Conservation (phyloP, 441 rosid genomes). For the Croton setiger region DNA sequence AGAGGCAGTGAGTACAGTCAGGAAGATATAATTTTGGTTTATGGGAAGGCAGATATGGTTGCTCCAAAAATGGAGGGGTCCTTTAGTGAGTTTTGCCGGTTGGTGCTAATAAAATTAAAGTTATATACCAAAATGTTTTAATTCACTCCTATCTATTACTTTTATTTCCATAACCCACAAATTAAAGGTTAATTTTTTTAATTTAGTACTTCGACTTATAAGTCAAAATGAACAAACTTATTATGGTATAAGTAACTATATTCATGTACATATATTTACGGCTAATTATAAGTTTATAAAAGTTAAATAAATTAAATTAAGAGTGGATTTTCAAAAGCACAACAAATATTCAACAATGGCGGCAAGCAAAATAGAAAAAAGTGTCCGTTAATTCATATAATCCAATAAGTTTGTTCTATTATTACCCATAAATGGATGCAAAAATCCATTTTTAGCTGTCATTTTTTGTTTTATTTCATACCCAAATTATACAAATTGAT, state of each 20-base stretch:
- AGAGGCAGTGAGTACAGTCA: too few species aligned
- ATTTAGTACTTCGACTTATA: too few species aligned
- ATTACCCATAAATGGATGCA: background rate
- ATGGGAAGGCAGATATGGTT: too few species aligned
- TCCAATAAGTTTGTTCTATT: background rate
- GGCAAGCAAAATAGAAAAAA: background rate
- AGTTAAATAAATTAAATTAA: too few species aligned
- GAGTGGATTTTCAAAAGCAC: background rate
- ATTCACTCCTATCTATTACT: too few species aligned
- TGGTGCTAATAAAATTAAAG: too few species aligned
- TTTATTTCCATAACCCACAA: too few species aligned
- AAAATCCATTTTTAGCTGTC: background rate
- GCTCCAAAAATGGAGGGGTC: too few species aligned
- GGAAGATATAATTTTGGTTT: too few species aligned
- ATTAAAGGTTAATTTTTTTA: background rate
- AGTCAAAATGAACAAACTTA: too few species aligned
- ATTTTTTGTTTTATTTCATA: background rate
- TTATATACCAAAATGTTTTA: too few species aligned
- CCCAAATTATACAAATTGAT: background rate
- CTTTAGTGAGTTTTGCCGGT: too few species aligned
- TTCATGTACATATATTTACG: background rate
- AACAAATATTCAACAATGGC: constrained; percentile 1
- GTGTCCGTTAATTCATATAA: background rate
- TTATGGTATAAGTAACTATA: background rate
- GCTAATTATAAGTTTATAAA: background rate